These are phyloP conservation scores for Podospora australis DNA, from an alignment of 495 filamentous ascomycete genomes.

Conservation along the genomic window DNA sequence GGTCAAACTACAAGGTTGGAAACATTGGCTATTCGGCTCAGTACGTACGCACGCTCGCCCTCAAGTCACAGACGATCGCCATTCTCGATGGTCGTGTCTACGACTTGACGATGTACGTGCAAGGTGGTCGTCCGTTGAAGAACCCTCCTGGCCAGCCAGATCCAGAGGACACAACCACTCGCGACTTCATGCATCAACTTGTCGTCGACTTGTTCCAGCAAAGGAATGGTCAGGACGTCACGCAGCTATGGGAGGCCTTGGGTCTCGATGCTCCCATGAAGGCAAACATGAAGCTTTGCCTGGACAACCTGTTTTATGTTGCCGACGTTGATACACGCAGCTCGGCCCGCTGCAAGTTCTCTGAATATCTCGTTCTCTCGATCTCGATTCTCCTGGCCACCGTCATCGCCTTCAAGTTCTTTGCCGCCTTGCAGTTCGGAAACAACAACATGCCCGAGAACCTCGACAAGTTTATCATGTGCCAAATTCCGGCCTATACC, in stretches of 20 bases:
- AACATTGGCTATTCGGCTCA: slow-evolving; percentile 76
- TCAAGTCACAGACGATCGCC: slow-evolving; percentile 59
- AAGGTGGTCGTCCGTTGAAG: slow-evolving; percentile 63
- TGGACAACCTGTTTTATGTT: slow-evolving; percentile 94
- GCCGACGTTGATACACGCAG: slow-evolving; percentile 89
- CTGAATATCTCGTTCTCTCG: slow-evolving; percentile 86
- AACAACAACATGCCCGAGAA: slow-evolving; percentile 89
- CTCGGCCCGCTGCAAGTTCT: slow-evolving; percentile 77
- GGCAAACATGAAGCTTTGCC: slow-evolving; percentile 68
- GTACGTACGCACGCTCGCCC: slow-evolving; percentile 66
- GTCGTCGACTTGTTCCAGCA: slow-evolving; percentile 74
- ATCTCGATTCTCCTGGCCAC: slow-evolving; percentile 73
- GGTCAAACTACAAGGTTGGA: slow-evolving; percentile 75
- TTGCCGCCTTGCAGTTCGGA: slow-evolving; percentile 90
- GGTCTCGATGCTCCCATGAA: slow-evolving; percentile 48
- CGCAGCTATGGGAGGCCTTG: slow-evolving; percentile 72
- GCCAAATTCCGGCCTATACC: slow-evolving; percentile 94
- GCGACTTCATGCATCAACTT: slow-evolving; percentile 73
- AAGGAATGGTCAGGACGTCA: slow-evolving; percentile 71
- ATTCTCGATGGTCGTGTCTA: slow-evolving; percentile 80
- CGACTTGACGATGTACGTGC: slow-evolving; percentile 80
- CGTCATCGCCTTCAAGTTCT: slow-evolving; percentile 92
- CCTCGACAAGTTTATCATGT: slow-evolving; percentile 96
- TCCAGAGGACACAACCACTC: slow-evolving; percentile 47
- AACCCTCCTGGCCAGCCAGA: slow-evolving; percentile 44